phyloP scores from a whole-genome alignment of 2,329 filamentous ascomycete species.

The Rhynchosporium secalis region DNA sequence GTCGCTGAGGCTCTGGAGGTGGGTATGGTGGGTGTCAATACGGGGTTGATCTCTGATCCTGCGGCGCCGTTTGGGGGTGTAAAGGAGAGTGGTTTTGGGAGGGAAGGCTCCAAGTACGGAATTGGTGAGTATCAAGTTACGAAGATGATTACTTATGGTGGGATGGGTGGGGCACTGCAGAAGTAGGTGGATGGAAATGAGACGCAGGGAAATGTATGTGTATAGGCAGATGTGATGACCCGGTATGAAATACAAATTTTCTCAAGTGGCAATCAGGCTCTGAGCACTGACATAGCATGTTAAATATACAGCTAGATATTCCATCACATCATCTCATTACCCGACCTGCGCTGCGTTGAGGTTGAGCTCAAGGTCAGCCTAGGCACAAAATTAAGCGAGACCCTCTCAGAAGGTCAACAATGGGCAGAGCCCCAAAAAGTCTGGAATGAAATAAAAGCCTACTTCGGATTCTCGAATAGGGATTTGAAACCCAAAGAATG shows the following conservation, averaged over 20 bases:
- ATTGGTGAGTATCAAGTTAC: constrained; percentile 54
- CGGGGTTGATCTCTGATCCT: constrained; percentile 59
- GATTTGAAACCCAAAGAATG: not conserved
- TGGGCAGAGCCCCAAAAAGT: not conserved
- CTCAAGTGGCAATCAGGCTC: not conserved
- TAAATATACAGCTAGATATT: too few relatives aligned
- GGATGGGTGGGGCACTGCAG: constrained; percentile 60
- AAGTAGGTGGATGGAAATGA: constrained; percentile 7
- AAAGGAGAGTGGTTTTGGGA: constrained; percentile 56
- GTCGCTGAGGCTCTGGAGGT: constrained; percentile 74
- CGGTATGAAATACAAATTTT: not conserved
- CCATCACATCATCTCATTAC: too few relatives aligned
- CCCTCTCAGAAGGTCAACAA: too few relatives aligned
- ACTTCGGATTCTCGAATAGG: not conserved
- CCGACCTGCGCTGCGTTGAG: too few relatives aligned
- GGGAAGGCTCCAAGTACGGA: constrained; percentile 56
- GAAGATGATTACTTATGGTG: constrained; percentile 54
- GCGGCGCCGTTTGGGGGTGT: constrained; percentile 58
- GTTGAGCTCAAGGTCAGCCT: too few relatives aligned
- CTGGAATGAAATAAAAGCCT: too few relatives aligned
- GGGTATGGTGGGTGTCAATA: constrained; percentile 86
- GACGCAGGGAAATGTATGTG: not conserved
- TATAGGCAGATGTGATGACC: not conserved
- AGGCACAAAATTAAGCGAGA: too few relatives aligned
- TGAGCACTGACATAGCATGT: too few relatives aligned